Evolutionary conservation across 768 basidiomycete species (phyloP), one percentile per base, ranked within the genome.

Genomic region (Phlebiopsis flavidoalba): DNA sequence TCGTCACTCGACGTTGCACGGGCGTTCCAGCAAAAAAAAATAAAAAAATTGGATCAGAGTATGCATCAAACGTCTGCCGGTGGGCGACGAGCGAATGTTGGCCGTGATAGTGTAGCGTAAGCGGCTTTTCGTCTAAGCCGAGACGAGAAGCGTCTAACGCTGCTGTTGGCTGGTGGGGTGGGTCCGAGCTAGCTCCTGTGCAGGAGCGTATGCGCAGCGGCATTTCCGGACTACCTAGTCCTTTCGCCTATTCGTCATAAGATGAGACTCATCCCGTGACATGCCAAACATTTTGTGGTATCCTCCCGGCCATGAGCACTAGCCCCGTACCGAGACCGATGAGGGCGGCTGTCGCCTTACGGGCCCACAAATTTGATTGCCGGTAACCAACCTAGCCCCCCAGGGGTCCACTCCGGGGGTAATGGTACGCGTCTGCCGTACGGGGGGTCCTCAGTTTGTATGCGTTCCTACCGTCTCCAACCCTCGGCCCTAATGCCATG

Each of bases 11-110:
- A 94, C 58, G 90, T 93, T 36, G 91, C 88, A 12, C 84, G 89
- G 60, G 90, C 91, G 21, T 94, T 94, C 75, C 92, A 94, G 69
- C 87, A 87, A 72, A n/a, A n/a, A n/a, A n/a, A n/a, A n/a, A n/a
- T n/a, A n/a, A n/a, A n/a, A n/a, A n/a, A n/a, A n/a, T n/a, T n/a
- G n/a, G n/a, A n/a, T n/a, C n/a, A n/a, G n/a, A n/a, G n/a, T n/a
- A n/a, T n/a, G n/a, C n/a, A n/a, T n/a, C n/a, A n/a, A n/a, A n/a
- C n/a, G n/a, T n/a, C n/a, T n/a, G n/a, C n/a, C n/a, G n/a, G n/a
- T n/a, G n/a, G n/a, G n/a, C n/a, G n/a, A n/a, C n/a, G n/a, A n/a
- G n/a, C n/a, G n/a, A n/a, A n/a, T n/a, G n/a, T n/a, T n/a, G n/a
- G n/a, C n/a, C n/a, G n/a, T n/a, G n/a, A n/a, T n/a, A n/a, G n/a